These are phyloP conservation scores for Cucurbita argyrosperma DNA, from an alignment of 306 rosid species.

Conservation along the genomic window DNA sequence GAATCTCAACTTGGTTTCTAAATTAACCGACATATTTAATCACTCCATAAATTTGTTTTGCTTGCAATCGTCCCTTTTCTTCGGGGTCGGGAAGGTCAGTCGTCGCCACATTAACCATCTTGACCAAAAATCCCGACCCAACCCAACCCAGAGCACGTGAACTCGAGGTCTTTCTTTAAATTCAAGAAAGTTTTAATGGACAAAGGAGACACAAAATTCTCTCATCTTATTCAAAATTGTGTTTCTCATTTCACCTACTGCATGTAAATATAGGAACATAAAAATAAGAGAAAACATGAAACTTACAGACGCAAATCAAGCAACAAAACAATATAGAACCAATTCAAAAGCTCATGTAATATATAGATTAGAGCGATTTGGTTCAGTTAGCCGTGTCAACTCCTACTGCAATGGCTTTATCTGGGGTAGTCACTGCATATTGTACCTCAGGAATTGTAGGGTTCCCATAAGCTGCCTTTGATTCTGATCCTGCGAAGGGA, in stretches of 20 bases:
- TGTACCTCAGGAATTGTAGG: slow-evolving; percentile 31
- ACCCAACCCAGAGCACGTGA: too few relatives aligned
- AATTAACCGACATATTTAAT: background rate
- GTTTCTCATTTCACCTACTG: background rate
- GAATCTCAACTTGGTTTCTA: background rate
- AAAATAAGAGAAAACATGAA: background rate
- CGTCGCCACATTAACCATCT: too few relatives aligned
- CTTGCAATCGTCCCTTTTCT: too few relatives aligned
- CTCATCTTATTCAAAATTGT: background rate
- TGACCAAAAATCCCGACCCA: too few relatives aligned
- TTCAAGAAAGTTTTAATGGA: too few relatives aligned
- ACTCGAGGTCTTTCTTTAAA: too few relatives aligned
- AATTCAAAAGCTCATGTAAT: background rate
- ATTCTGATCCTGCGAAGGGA: slow-evolving; percentile 28
- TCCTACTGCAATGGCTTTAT: slow-evolving; percentile 36
- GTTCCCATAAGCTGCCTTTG: slow-evolving; percentile 35
- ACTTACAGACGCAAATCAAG: background rate
- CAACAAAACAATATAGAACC: background rate
- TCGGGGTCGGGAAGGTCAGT: too few relatives aligned
- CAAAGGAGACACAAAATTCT: background rate
- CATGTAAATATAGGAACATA: background rate
- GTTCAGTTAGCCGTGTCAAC: slow-evolving; percentile 29
- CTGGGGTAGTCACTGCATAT: slow-evolving; percentile 34
- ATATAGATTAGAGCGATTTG: background rate
- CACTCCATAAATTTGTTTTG: background rate